Conservation (phyloP, 2,329 filamentous ascomycete genomes). For the Colletotrichum sp. region DNA sequence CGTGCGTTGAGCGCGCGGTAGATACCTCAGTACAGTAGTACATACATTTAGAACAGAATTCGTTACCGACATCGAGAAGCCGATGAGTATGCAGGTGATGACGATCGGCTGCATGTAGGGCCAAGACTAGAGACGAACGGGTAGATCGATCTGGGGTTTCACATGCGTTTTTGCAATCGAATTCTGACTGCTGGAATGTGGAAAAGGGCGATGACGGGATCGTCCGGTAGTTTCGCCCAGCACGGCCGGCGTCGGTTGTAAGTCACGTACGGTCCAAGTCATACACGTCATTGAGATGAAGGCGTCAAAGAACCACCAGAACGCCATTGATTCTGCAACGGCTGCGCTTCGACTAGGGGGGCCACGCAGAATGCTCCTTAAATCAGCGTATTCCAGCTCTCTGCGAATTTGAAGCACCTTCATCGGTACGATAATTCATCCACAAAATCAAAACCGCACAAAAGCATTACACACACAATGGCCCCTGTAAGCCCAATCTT, state of each 20-base stretch:
- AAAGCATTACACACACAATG: not conserved
- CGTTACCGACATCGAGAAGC: not conserved
- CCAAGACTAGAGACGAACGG: not conserved
- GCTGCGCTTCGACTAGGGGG: not conserved
- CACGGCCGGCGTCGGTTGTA: not conserved
- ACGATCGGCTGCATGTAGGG: not conserved
- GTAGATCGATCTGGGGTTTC: not conserved
- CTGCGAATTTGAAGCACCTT: accelerated
- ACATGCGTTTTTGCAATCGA: not conserved
- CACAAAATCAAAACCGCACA: not conserved
- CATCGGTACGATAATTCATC: not conserved
- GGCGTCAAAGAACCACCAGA: constrained; percentile 8
- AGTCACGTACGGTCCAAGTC: not conserved
- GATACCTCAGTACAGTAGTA: constrained; percentile 3
- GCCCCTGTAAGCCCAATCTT: constrained; percentile 1
- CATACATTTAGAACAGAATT: not conserved
- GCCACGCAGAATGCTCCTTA: accelerated
- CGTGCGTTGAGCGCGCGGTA: not conserved
- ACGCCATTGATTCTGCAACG: not conserved
- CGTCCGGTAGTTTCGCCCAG: not conserved
- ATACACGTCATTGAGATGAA: constrained; percentile 21
- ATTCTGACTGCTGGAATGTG: not conserved
- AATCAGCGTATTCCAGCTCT: not conserved
- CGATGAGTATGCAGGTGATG: not conserved
- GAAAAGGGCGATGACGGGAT: not conserved